Evolutionary conservation across 305 asterid species (phyloP), one percentile per base, ranked within the genome.

Genomic region (Stenogyne calaminthoides): DNA sequence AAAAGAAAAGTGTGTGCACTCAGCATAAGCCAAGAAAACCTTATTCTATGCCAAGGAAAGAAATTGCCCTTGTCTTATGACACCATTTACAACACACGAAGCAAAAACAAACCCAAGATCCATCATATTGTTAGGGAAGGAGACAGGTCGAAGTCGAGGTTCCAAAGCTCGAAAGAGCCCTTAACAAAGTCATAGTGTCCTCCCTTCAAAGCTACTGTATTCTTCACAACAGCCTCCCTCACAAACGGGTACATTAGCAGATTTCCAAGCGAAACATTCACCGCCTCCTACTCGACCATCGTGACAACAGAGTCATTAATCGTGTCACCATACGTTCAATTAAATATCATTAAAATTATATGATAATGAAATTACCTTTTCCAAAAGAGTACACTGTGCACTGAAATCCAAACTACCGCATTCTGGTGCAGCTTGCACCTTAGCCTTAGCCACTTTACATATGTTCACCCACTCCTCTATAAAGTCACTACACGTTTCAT

Each of bases 381-480:
- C 98, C 32, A 90, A 79, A 40, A 71, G 81, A 1, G 87, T 71
- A 78, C 92, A 86, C 63, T 87, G 94, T 42, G 76, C 90, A 27
- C n/a, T 18, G 64, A 77, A 70, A 71, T 85, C 89, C 90, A 92
- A 54, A 46, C 46, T 49, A n/a, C 64, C 40, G 78, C 81, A 80
- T 55, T 85, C 85, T 29, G 56, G 56, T 6, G 56, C 56, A 15
- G 86, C 55, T 78, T 66, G 77, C 67, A 90, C 87, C 80, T 88
- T 92, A 37, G 91, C 70, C 86, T 88, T 92, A 15, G 98, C 98
- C 22, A 76, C 60, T 75, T 81, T 72, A 12, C 98, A 79, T 46
- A 92, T 88, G 73, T 82, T 87, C 49, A 92, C 97, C 98, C 98
- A 93, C 1, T 93, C 93, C 78, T 93, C 98, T 20, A 93, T 89